Evolutionary conservation across 306 rosid species (phyloP), one percentile per base, ranked within the genome.

Genomic region (Mimosa pudica): DNA sequence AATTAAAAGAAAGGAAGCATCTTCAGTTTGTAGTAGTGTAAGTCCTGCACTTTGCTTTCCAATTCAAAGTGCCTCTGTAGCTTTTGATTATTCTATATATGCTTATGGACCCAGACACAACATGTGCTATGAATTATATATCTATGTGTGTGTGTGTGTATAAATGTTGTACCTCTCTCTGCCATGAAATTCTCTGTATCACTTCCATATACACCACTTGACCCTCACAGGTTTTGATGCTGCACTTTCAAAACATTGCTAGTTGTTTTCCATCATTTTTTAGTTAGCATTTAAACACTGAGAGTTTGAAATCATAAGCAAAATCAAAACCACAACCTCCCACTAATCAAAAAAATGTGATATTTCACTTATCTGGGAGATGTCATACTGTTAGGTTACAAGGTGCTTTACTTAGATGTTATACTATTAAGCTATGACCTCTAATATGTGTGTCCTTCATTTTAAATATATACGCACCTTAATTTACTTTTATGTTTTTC

Each of bases 1-100:
- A 10, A 57, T 57, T 57, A 87, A 86, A 46, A 46, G 74, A 2
- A 20, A 68, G 49, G 14, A 67, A 88, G 90, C 96, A 92, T 85
- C 80, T 79, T 80, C 79, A 77, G 75, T 73, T 73, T 72, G 81
- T 77, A 65, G 47, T n/a, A 7, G 63, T 67, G 30, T 42, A 49
- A 10, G n/a, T 41, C 76, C 69, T 78, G 83, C 79, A 61, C 67
- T 57, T 47, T 83, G 64, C 76, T 90, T 83, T 82, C 69, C 20
- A 13, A 64, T 64, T 64, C 70, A 64, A 64, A 35, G 41, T 79
- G 64, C 46, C 63, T 73, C 66, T 65, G 67, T 38, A 75, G 75
- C 70, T 35, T 77, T 76, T 73, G 83, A 17, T 78, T 75, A 20
- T 85, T 71, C 81, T 73, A 70, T 61, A 75, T 84, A 65, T 77